phyloP scores from a whole-genome alignment of 768 basidiomycete species.

The Trametes villosa region DNA sequence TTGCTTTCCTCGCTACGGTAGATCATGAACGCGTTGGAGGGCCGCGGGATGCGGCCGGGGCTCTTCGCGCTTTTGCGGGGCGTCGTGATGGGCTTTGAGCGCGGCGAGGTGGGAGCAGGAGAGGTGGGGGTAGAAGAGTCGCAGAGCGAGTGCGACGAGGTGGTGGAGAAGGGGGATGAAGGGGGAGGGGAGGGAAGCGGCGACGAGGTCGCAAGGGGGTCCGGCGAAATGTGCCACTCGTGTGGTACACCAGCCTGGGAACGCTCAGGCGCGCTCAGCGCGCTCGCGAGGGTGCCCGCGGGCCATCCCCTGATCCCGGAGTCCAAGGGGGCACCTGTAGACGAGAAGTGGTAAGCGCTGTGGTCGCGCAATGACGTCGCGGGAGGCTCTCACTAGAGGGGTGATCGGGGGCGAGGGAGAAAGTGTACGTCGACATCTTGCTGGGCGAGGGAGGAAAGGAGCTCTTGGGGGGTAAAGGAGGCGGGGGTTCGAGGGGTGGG shows the following conservation, averaged over 20 bases:
- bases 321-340: not conserved
- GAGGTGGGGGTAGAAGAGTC: slow-evolving; percentile 1
- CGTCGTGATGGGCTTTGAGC: not conserved
- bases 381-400: not conserved
- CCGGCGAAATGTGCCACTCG: slow-evolving; percentile 19
- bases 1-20: slow-evolving; percentile 66
- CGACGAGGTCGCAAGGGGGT: not conserved
- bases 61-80: slow-evolving; percentile 36
- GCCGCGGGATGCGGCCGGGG: slow-evolving; percentile 63
- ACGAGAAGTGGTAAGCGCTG: not conserved
- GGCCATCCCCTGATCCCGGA: not conserved
- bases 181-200: not conserved
- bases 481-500: slow-evolving; percentile 16
- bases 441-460: not conserved
- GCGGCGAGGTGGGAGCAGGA: not conserved
- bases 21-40: slow-evolving; percentile 71
- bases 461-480: not conserved
- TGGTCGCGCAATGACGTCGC: not conserved
- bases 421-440: not conserved
- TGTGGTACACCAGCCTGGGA: slow-evolving; percentile 1
- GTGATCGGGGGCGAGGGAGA: not conserved
- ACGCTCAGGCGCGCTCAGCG: slow-evolving; percentile 1
- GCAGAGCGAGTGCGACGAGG: not conserved
- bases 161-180: not conserved
- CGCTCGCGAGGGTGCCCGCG: slow-evolving; percentile 1